Evolutionary conservation across 345 rosid species (phyloP).

Genomic region (Anacardium occidentale): DNA sequence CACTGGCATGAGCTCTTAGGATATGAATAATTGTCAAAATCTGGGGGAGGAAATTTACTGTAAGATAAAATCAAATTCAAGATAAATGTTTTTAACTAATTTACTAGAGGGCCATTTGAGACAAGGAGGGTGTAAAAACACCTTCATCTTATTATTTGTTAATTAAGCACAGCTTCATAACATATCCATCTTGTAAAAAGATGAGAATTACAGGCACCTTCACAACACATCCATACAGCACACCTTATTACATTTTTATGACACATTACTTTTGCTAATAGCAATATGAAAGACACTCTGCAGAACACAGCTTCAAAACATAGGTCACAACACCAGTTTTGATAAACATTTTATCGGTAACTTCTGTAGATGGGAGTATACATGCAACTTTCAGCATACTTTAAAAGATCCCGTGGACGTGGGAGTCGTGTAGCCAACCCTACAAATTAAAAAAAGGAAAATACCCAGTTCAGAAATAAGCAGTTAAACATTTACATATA

Average conservation of each 20-base stretch:
- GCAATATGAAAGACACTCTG: background rate
- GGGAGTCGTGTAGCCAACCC: constrained; percentile 93
- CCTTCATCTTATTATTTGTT: background rate
- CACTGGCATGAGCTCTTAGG: no score
- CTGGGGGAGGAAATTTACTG: no score
- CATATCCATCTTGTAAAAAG: background rate
- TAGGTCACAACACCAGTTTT: background rate
- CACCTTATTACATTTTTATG: background rate
- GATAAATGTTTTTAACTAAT: no score
- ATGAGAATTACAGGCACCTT: background rate
- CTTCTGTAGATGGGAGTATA: constrained; percentile 74
- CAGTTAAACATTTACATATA: background rate
- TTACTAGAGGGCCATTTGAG: no score
- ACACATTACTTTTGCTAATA: background rate
- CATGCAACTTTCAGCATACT: constrained; percentile 95
- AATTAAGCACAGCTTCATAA: background rate
- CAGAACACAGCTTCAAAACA: no score
- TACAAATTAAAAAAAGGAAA: constrained; percentile 18
- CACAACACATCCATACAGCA: background rate
- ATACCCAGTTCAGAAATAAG: background rate
- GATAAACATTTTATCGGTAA: constrained; percentile 47
- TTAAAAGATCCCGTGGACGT: constrained; percentile 67
- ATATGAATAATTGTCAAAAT: no score
- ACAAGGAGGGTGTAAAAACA: background rate
- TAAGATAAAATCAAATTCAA: no score